Conservation (phyloP, 441 rosid genomes). For the Bruguiera hainesii region DNA sequence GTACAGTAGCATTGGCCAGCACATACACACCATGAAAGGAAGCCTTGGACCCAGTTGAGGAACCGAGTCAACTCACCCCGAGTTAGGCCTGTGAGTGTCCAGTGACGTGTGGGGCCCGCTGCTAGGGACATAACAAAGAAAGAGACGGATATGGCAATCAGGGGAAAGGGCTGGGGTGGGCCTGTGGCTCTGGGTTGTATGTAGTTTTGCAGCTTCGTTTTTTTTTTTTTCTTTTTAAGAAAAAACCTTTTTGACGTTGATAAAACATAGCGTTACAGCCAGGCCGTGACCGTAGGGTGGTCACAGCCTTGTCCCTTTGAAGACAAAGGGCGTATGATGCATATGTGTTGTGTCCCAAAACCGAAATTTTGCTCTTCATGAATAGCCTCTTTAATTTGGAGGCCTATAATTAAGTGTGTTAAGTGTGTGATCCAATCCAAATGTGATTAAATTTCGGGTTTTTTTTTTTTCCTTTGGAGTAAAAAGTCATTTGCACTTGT, state of each 20-base stretch:
- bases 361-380: too few species aligned
- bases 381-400: too few species aligned
- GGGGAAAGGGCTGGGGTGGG: background rate
- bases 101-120: slow-evolving; percentile 16
- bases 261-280: background rate
- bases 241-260: background rate
- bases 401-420: too few species aligned
- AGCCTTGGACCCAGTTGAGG: background rate
- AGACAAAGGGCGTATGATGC: too few species aligned
- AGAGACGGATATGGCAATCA: slow-evolving; percentile 30
- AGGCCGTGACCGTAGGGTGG: background rate
- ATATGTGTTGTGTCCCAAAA: too few species aligned
- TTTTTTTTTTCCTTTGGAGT: too few species aligned
- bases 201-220: slow-evolving; percentile 18
- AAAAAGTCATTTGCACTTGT: too few species aligned
- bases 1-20: slow-evolving; percentile 17
- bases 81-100: background rate
- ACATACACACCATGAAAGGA: slow-evolving; percentile 4
- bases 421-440: too few species aligned
- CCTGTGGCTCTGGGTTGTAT: slow-evolving; percentile 28
- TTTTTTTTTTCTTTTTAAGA: background rate
- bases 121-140: slow-evolving; percentile 20
- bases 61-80: slow-evolving; percentile 18
- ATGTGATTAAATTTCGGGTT: too few species aligned
- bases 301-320: background rate